phyloP scores from a whole-genome alignment of 352 stramenopile species.

The Aphanomyces astaci region DNA sequence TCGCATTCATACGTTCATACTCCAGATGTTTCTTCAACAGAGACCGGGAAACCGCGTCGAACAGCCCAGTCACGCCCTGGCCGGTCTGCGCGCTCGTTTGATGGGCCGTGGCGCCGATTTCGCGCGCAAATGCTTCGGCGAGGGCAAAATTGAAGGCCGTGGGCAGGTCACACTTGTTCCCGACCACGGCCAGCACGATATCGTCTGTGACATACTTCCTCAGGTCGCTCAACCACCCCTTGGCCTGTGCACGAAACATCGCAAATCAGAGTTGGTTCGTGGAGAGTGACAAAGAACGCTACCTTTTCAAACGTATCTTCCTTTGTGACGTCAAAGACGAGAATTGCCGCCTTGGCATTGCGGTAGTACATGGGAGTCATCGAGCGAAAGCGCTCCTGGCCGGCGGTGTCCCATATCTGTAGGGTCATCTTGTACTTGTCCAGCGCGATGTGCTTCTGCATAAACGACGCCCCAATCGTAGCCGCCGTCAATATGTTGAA shows the following conservation, averaged over 20 bases:
- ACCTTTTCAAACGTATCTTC: slow-evolving; percentile 70
- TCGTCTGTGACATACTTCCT: slow-evolving; percentile 69
- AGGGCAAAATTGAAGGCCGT: slow-evolving; percentile 58
- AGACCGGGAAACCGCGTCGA: slow-evolving; percentile 59
- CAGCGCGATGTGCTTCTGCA: slow-evolving; percentile 81
- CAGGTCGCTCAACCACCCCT: slow-evolving; percentile 79
- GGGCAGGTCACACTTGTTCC: slow-evolving; percentile 72
- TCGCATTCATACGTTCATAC: slow-evolving; percentile 25
- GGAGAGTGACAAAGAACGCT: background rate
- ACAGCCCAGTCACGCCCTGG: slow-evolving; percentile 62
- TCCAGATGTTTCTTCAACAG: slow-evolving; percentile 73
- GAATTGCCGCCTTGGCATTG: slow-evolving; percentile 79
- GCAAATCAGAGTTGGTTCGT: background rate
- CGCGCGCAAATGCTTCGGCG: slow-evolving; percentile 58
- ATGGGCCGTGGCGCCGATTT: slow-evolving; percentile 77
- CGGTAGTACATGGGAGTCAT: slow-evolving; percentile 89
- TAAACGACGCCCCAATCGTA: slow-evolving; percentile 81
- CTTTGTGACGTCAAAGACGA: slow-evolving; percentile 79
- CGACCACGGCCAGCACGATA: slow-evolving; percentile 74
- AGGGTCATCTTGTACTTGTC: slow-evolving; percentile 75
- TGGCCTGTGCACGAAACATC: slow-evolving; percentile 30
- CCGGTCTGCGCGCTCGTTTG: slow-evolving; percentile 74
- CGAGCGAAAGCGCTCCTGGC: slow-evolving; percentile 71
- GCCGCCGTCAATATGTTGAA: slow-evolving; percentile 78
- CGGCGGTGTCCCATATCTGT: slow-evolving; percentile 82